Base-by-base conservation (phyloP, 2,329 filamentous ascomycete species). In the Trichoderma gracile region DNA sequence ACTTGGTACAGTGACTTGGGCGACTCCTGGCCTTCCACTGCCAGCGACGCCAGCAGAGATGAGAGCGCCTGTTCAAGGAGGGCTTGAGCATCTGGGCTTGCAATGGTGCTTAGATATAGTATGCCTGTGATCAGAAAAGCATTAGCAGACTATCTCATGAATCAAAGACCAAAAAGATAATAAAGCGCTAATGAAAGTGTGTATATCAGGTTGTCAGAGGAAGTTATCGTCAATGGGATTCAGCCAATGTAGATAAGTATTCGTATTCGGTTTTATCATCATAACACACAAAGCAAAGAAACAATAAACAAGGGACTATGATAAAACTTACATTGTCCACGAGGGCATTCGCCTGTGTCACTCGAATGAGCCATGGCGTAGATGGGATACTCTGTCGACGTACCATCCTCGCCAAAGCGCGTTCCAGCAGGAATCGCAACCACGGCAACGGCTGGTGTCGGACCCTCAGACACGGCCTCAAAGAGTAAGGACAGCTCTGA, bases 161-260 rank as follows among this genome's bases (percentile, higher is more conserved):
- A 40, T 47, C 21, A 25, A 27, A 14, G 0, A 57, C 21, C 40
- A 64, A 21, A 3, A 38, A 5, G 12, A 55, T 45, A 64, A 52
- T 30, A 58, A 58, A 68, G 55, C 46, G 58, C 40, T 25, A 46
- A 46, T 45, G 25, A 19, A 9, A n/a, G 21, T 64, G 68, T 73
- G 78, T 80, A 81, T 79, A 86, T 96, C 92, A 96, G 92, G 81
- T 89, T 92, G 88, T 94, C 89, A 94, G 90, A 93, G 87, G 85
- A 82, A 82, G 83, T 82, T 84, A 84, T 95, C 93, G 88, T 96
- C 93, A 96, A 80, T 84, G 84, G 78, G 81, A 80, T 90, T 96
- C 94, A 93, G 94, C 91, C 93, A 98, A 98, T 97, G 94, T 98
- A 97, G 94, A 97, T 98, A 98, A 98, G 93, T 93, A 92, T 95